phyloP scores from a whole-genome alignment of 768 basidiomycete genomes.

The Lepiota venenata region DNA sequence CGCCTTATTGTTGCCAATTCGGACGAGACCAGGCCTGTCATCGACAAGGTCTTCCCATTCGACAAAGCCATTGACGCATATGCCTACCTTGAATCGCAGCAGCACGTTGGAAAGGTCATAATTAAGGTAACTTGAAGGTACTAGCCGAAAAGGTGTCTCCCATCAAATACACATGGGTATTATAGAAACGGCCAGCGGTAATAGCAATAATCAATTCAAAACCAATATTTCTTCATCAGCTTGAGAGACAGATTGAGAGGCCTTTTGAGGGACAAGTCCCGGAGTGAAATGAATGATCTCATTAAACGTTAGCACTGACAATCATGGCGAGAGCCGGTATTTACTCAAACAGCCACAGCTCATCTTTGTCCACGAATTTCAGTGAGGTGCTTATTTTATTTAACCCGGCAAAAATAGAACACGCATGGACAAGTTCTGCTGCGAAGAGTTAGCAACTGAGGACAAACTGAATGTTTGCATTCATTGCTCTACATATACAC shows the following conservation, averaged over 20 bases:
- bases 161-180: background rate
- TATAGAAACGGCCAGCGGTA: background rate
- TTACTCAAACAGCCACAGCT: conserved; percentile 12
- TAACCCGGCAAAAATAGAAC: background rate
- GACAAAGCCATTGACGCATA: conserved; percentile 49
- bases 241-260: conserved; percentile 3
- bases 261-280: background rate
- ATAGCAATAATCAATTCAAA: too few relatives aligned
- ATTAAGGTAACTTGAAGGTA: conserved; percentile 33
- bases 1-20: conserved; percentile 37
- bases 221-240: background rate
- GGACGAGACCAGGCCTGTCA: conserved; percentile 39
- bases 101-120: conserved; percentile 59
- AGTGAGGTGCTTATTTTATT: conserved; percentile 1
- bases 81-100: conserved; percentile 44
- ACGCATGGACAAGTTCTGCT: background rate
- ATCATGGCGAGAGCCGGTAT: conserved; percentile 13
- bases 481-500: conserved; percentile 15
- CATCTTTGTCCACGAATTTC: conserved; percentile 1
- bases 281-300: conserved; percentile 12
- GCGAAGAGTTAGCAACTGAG: background rate
- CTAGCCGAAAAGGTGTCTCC: too few relatives aligned
- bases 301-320: conserved; percentile 7
- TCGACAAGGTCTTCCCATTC: conserved; percentile 58
- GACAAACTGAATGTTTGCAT: too few relatives aligned